These are phyloP conservation scores for Pilatotrama ljubarskyi DNA, from an alignment of 768 basidiomycete genomes.

Conservation along the genomic window DNA sequence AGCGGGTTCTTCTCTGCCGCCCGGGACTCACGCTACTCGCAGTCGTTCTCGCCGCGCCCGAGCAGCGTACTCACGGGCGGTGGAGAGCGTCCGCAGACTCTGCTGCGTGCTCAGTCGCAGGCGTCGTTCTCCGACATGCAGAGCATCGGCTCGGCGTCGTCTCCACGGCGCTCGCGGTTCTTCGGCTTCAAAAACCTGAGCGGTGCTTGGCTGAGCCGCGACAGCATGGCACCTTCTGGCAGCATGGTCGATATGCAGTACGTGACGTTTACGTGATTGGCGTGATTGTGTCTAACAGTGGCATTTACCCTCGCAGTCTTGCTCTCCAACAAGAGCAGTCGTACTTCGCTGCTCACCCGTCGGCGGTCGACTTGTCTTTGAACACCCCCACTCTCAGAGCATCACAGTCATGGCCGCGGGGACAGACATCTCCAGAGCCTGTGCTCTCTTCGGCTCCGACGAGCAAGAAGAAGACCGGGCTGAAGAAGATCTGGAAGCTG, in stretches of 20 bases:
- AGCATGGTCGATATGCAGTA: slow-evolving; percentile 95
- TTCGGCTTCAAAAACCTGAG: slow-evolving; percentile 75
- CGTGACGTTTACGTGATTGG: slow-evolving; percentile 34
- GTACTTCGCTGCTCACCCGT: slow-evolving; percentile 24
- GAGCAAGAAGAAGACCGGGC: slow-evolving; percentile 69
- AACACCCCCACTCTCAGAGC: slow-evolving; percentile 31
- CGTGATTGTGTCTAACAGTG: slow-evolving; percentile 9
- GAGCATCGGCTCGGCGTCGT: slow-evolving; percentile 67
- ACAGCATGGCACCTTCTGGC: slow-evolving; percentile 81
- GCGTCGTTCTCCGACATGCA: slow-evolving; percentile 81
- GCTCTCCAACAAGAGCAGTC: slow-evolving; percentile 69
- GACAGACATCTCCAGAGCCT: slow-evolving; percentile 14
- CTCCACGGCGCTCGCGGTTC: slow-evolving; percentile 67
- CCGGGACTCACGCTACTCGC: slow-evolving; percentile 62
- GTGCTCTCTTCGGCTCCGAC: slow-evolving; percentile 7
- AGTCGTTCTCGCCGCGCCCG: slow-evolving; percentile 41
- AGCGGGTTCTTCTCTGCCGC: slow-evolving; percentile 50
- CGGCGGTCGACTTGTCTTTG: slow-evolving; percentile 30
- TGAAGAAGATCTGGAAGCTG: slow-evolving; percentile 80
- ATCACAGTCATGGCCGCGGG: slow-evolving; percentile 27
- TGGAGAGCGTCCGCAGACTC: slow-evolving; percentile 51
- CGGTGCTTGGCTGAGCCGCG: slow-evolving; percentile 74
- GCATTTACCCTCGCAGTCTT: slow-evolving; percentile 46
- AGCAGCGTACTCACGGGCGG: slow-evolving; percentile 37
- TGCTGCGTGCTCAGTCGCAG: slow-evolving; percentile 72